A percentile compares a stretch with the other conserved stretches of the same genome.
Evolutionary conservation across 176 grass and related monocot species (phyloP).

Genomic region (Phoenix roebelenii): DNA sequence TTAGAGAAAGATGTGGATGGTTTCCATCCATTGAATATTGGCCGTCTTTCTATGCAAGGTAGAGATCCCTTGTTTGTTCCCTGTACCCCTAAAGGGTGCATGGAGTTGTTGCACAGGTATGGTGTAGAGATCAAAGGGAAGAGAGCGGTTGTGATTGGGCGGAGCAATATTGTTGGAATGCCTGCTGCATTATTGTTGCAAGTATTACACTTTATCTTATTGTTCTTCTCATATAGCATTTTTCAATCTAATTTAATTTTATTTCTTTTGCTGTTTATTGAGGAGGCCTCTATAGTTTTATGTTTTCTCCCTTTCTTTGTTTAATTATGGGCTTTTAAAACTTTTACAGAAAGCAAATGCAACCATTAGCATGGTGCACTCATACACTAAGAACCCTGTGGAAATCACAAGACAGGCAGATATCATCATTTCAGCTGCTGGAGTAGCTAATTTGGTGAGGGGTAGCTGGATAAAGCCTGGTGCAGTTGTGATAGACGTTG

Average conservation of each 20-base stretch:
- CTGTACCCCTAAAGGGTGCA: conserved; percentile 99
- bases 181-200: conserved; percentile 77
- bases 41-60: conserved; percentile 93
- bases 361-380: conserved; percentile 93
- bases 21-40: conserved; percentile 96
- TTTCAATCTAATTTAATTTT: conserved; percentile 3
- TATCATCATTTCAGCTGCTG: conserved; percentile 89
- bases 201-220: conserved; percentile 31
- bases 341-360: conserved; percentile 86
- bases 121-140: conserved; percentile 85
- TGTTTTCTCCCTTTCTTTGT: no score
- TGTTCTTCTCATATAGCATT: neutral
- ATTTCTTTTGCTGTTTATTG: no score
- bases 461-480: conserved; percentile 92
- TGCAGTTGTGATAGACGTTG: conserved; percentile 87
- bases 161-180: conserved; percentile 96
- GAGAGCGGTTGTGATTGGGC: conserved; percentile 73
- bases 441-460: conserved; percentile 81
- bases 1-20: conserved; percentile 89
- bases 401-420: conserved; percentile 79
- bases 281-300: no score
- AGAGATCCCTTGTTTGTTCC: conserved; percentile 81
- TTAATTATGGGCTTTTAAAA: neutral
- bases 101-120: conserved; percentile 70
- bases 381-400: conserved; percentile 72